These are phyloP conservation scores for Cryptococcus jaspeensis DNA, from an alignment of 1,284 basidiomycete species.

Conservation along the genomic window DNA sequence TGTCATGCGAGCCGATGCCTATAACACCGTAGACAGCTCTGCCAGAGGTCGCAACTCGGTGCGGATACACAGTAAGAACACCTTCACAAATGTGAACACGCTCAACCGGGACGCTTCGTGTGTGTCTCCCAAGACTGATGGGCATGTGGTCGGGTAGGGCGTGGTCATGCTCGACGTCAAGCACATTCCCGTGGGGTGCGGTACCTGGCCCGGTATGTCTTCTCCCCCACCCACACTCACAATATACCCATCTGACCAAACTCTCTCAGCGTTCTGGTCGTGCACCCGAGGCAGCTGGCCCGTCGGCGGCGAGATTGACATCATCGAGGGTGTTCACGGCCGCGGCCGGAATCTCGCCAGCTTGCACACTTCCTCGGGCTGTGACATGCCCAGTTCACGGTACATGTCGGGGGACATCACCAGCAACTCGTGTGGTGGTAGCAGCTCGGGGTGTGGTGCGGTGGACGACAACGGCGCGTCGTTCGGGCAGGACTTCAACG, in stretches of 20 bases:
- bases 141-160: slow-evolving; percentile 18
- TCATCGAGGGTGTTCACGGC: slow-evolving; percentile 52
- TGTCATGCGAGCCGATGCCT: too few relatives aligned
- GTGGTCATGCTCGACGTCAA: slow-evolving; percentile 57
- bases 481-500: slow-evolving; percentile 10
- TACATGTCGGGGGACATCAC: slow-evolving; percentile 45
- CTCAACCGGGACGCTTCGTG: too few relatives aligned
- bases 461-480: slow-evolving; percentile 1
- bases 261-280: slow-evolving; percentile 61
- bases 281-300: slow-evolving; percentile 52
- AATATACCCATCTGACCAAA: too few relatives aligned
- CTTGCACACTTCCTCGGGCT: slow-evolving; percentile 62
- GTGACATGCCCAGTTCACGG: slow-evolving; percentile 58
- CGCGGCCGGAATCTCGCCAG: slow-evolving; percentile 59
- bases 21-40: too few relatives aligned
- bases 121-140: too few relatives aligned
- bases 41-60: too few relatives aligned
- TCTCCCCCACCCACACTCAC: not conserved
- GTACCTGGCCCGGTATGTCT: slow-evolving; percentile 57
- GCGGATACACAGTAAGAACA: too few relatives aligned
- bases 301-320: slow-evolving; percentile 42
- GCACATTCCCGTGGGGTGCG: slow-evolving; percentile 60
- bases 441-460: slow-evolving; percentile 7
- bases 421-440: slow-evolving; percentile 51
- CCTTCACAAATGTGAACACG: too few relatives aligned